phyloP scores from a whole-genome alignment of 148 eudicot species.

The Cornus controversa region DNA sequence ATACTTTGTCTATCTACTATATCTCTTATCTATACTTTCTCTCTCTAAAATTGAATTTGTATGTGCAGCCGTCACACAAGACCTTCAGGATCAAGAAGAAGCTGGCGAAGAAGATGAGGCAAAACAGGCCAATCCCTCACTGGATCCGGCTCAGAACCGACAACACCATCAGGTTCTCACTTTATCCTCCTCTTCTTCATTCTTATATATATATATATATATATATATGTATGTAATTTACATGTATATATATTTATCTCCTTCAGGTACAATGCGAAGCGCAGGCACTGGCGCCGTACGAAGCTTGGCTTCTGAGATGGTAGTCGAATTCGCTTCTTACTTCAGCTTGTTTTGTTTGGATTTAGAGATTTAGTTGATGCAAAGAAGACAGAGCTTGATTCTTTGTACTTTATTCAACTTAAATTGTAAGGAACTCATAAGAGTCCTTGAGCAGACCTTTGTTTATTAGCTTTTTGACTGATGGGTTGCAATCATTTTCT shows the following conservation, averaged over 20 bases:
- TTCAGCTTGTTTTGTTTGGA: not conserved
- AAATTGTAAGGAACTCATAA: not conserved
- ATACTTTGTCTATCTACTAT: not conserved
- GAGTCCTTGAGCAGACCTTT: slow-evolving; percentile 3
- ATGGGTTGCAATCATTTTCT: not conserved
- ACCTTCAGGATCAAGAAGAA: slow-evolving; percentile 83
- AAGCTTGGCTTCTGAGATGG: slow-evolving; percentile 60
- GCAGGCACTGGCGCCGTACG: slow-evolving; percentile 71
- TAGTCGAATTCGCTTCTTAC: not conserved
- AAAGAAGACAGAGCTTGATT: not conserved
- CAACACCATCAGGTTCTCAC: slow-evolving; percentile 63
- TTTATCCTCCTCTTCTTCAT: not conserved
- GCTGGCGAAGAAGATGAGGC: slow-evolving; percentile 92
- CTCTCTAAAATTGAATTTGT: not conserved
- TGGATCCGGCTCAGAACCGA: slow-evolving; percentile 90
- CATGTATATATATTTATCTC: not conserved
- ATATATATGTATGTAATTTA: too few relatives aligned
- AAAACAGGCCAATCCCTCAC: slow-evolving; percentile 84
- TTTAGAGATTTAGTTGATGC: slow-evolving; percentile 4
- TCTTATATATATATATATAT: not conserved
- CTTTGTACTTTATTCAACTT: not conserved
- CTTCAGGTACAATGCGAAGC: slow-evolving; percentile 63
- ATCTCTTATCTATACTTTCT: not conserved
- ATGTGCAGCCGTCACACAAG: slow-evolving; percentile 78
- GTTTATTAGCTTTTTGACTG: not conserved